Evolutionary conservation across 352 stramenopile genomes (phyloP).

Genomic region (Poterioochromonas sp.): DNA sequence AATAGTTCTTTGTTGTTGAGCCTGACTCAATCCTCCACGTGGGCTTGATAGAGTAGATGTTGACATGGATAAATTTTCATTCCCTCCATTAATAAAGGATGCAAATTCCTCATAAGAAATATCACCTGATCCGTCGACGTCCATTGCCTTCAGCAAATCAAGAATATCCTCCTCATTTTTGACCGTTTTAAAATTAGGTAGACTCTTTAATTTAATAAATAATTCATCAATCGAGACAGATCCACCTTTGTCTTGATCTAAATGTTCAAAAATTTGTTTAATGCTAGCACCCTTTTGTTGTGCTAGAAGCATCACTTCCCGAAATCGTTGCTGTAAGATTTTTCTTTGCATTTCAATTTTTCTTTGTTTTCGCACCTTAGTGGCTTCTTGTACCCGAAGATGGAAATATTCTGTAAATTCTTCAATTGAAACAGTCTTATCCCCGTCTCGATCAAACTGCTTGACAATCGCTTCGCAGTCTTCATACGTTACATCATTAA

Average conservation of each 20-base stretch:
- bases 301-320: slow-evolving; percentile 49
- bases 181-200: slow-evolving; percentile 40
- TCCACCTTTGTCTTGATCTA: slow-evolving; percentile 52
- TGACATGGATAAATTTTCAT: neutral
- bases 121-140: slow-evolving; percentile 39
- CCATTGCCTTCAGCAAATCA: slow-evolving; percentile 39
- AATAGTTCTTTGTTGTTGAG: neutral
- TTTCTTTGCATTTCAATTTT: neutral
- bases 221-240: slow-evolving; percentile 36
- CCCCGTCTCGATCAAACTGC: slow-evolving; percentile 38
- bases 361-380: slow-evolving; percentile 25
- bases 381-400: slow-evolving; percentile 27
- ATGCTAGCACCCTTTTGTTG: slow-evolving; percentile 47
- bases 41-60: too few species aligned
- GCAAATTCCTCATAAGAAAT: slow-evolving; percentile 36
- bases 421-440: slow-evolving; percentile 35
- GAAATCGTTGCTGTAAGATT: slow-evolving; percentile 46
- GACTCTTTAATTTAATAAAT: slow-evolving; percentile 29
- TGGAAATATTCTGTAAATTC: slow-evolving; percentile 41
- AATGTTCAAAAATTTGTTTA: slow-evolving; percentile 51
- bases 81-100: slow-evolving; percentile 38
- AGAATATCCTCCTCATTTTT: slow-evolving; percentile 30
- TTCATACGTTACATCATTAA: slow-evolving; percentile 35
- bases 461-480: slow-evolving; percentile 32
- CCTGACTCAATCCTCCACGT: neutral